Conservation (phyloP, 2,329 filamentous ascomycete genomes). For the Colletotrichum sp. region DNA sequence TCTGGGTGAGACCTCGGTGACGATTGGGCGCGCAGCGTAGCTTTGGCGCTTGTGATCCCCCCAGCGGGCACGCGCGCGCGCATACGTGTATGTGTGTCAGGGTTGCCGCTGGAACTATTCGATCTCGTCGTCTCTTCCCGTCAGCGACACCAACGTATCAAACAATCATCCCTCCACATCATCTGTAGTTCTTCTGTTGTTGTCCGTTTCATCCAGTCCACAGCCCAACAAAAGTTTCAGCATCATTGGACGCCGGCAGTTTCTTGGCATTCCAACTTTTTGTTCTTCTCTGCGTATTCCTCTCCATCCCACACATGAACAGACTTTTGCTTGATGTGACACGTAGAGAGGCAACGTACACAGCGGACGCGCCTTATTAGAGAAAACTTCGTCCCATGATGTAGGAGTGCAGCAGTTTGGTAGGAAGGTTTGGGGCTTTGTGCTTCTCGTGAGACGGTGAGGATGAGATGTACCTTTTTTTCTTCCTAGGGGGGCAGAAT, state of each 20-base stretch:
- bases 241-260: neutral
- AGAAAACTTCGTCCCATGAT: neutral
- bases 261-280: neutral
- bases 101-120: neutral
- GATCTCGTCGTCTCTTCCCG: neutral
- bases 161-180: neutral
- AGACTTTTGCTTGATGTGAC: neutral
- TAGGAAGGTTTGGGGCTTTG: neutral
- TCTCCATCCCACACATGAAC: neutral
- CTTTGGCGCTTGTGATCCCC: neutral
- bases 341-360: neutral
- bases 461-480: neutral
- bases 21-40: neutral
- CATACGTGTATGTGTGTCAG: neutral
- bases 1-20: neutral
- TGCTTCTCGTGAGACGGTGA: neutral
- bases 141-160: neutral
- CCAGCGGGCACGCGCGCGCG: neutral
- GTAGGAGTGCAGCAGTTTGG: neutral
- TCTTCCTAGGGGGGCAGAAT: too few relatives aligned
- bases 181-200: neutral
- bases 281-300: neutral
- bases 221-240: neutral
- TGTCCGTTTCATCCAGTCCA: neutral
- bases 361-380: neutral